Evolutionary conservation across 768 basidiomycete species (phyloP).

Genomic region (Leccinum disarticulatum): DNA sequence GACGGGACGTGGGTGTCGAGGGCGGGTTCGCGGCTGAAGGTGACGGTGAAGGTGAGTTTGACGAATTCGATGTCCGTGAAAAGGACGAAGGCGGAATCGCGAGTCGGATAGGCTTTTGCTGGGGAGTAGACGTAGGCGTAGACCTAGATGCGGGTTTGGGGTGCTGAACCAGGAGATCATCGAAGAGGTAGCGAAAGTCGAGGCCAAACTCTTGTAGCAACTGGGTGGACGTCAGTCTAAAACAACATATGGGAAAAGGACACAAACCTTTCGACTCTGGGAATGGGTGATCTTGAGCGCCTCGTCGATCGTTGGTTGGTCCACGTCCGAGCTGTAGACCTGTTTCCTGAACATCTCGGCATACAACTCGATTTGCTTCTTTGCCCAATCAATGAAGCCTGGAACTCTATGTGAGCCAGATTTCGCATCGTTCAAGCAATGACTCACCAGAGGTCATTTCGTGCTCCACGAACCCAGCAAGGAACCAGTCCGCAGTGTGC

Average conservation of each 20-base stretch:
- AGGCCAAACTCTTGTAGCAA: conserved; percentile 91
- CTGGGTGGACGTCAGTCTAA: conserved; percentile 36
- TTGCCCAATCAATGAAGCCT: conserved; percentile 97
- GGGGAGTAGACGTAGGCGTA: conserved; percentile 11
- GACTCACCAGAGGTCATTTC: conserved; percentile 67
- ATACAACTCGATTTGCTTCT: conserved; percentile 78
- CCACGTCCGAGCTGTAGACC: conserved; percentile 83
- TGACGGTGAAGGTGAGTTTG: conserved; percentile 17
- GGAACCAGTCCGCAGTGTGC: conserved; percentile 97
- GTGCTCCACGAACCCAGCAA: conserved; percentile 94
- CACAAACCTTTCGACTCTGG: conserved; percentile 79
- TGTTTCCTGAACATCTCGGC: conserved; percentile 86
- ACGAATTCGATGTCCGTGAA: conserved; percentile 16
- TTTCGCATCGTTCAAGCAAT: neutral
- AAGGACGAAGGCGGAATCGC: conserved; percentile 16
- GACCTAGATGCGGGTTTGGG: conserved; percentile 38
- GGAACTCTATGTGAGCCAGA: neutral
- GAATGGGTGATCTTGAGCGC: conserved; percentile 71
- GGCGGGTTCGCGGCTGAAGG: conserved; percentile 18
- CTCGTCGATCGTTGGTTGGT: conserved; percentile 69
- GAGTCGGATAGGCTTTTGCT: conserved; percentile 32
- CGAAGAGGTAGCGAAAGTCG: conserved; percentile 92
- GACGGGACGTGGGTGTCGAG: conserved; percentile 25
- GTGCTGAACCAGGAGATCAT: conserved; percentile 58
- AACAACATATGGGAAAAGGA: neutral